phyloP scores from a whole-genome alignment of 108 stramenopile genomes.

The Fragilaria radians region DNA sequence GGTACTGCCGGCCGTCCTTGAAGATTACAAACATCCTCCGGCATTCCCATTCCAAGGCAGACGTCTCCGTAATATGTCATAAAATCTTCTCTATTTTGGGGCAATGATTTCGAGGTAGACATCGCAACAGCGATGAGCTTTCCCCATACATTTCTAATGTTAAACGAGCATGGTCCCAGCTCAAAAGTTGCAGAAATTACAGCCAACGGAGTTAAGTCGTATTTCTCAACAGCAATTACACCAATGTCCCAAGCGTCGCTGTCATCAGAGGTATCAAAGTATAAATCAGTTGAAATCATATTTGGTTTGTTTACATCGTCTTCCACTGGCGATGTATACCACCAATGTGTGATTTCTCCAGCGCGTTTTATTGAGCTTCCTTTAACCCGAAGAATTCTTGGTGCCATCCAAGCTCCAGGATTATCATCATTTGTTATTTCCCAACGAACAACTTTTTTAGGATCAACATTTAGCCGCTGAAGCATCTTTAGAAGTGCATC shows the following conservation, averaged over 20 bases:
- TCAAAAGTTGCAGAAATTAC: conserved; percentile 39
- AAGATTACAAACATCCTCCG: not conserved
- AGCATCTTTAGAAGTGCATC: not conserved
- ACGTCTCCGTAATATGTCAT: not conserved
- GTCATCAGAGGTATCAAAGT: conserved; percentile 11
- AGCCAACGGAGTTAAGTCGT: conserved; percentile 1
- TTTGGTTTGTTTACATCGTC: not conserved
- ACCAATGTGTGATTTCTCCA: conserved; percentile 19
- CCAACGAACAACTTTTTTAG: conserved; percentile 24
- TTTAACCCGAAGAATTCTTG: not conserved
- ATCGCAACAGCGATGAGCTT: conserved; percentile 30
- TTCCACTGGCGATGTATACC: conserved; percentile 5
- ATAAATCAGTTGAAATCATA: conserved; percentile 17
- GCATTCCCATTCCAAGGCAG: not conserved
- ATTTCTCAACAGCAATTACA: not conserved
- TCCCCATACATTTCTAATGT: conserved; percentile 25
- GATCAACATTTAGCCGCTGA: conserved; percentile 8
- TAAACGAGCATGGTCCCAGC: conserved; percentile 19
- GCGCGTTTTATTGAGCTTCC: conserved; percentile 8
- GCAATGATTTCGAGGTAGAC: conserved; percentile 6
- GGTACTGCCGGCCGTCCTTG: not conserved
- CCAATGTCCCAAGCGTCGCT: not conserved
- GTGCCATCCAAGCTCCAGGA: not conserved
- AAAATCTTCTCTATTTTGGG: not conserved
- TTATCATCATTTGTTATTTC: conserved; percentile 7